phyloP scores from a whole-genome alignment of 306 rosid genomes.

The Prinsepia uniflora region DNA sequence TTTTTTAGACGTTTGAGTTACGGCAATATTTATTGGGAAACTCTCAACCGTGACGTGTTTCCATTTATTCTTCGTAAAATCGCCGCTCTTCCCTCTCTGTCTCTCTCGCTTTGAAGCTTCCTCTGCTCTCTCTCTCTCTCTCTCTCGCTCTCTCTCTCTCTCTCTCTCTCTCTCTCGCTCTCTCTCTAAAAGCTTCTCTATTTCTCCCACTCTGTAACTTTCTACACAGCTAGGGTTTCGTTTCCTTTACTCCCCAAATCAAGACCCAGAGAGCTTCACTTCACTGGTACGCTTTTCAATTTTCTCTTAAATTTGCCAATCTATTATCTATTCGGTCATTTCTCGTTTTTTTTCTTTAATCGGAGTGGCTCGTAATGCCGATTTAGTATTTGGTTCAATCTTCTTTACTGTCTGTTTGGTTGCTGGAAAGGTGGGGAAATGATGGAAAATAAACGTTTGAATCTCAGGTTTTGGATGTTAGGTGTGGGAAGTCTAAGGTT shows the following conservation, averaged over 20 bases:
- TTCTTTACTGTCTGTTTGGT: conserved; percentile 16
- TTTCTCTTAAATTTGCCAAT: neutral
- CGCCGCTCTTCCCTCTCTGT: conserved; percentile 37
- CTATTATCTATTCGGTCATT: conserved; percentile 23
- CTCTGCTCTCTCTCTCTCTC: conserved; percentile 25
- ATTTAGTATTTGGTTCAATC: conserved; percentile 20
- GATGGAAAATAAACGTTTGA: conserved; percentile 28
- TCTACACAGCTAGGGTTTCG: conserved; percentile 55
- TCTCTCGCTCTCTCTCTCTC: conserved; percentile 29
- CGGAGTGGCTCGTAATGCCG: conserved; percentile 17
- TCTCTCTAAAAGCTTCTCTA: conserved; percentile 20
- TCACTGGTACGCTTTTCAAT: conserved; percentile 46
- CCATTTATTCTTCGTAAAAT: conserved; percentile 40
- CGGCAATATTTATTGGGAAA: conserved; percentile 35
- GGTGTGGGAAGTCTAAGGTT: conserved; percentile 20
- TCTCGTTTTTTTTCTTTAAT: neutral
- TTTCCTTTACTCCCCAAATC: conserved; percentile 55
- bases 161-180: conserved; percentile 27
- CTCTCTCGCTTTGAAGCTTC: conserved; percentile 23
- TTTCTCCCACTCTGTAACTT: conserved; percentile 25
- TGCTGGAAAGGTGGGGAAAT: conserved; percentile 30
- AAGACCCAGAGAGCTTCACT: conserved; percentile 25
- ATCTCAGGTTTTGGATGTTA: conserved; percentile 27
- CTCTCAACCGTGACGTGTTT: conserved; percentile 49
- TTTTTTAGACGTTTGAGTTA: conserved; percentile 38